Percentiles rank a stretch among this genome's conserved stretches.
phyloP scores from a whole-genome alignment of 345 rosid species.

The Euphorbia pulcherrima region DNA sequence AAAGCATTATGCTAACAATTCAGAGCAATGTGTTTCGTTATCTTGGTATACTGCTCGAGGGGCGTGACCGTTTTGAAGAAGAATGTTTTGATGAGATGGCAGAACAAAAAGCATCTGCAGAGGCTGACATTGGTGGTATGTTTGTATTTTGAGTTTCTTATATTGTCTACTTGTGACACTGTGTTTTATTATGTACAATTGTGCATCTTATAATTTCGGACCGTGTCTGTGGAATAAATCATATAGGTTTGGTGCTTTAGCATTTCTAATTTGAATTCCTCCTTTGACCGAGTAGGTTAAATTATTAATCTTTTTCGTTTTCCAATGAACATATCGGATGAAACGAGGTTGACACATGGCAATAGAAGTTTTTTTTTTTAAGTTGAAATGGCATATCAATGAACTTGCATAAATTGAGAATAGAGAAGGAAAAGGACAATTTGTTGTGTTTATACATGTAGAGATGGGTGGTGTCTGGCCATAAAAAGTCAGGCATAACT shows the following conservation, averaged over 20 bases:
- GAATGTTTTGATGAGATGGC: slow-evolving; percentile 52
- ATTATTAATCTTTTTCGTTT: not conserved
- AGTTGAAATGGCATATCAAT: not conserved
- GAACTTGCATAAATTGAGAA: too few species aligned
- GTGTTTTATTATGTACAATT: not conserved
- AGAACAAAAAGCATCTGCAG: slow-evolving; percentile 28
- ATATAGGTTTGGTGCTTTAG: not conserved
- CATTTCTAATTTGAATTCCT: not conserved
- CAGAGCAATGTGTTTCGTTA: slow-evolving; percentile 87
- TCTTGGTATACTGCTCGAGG: slow-evolving; percentile 94
- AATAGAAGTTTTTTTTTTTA: too few species aligned
- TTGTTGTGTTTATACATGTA: not conserved
- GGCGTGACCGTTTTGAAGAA: slow-evolving; percentile 93
- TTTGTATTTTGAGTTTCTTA: slow-evolving; percentile 15
- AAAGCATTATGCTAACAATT: slow-evolving; percentile 67
- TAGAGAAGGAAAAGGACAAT: not conserved
- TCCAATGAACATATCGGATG: not conserved
- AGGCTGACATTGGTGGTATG: slow-evolving; percentile 37
- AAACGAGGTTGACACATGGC: not conserved
- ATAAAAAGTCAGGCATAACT: too few species aligned
- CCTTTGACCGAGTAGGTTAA: not conserved
- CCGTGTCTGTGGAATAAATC: not conserved
- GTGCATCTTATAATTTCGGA: not conserved
- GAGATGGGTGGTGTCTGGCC: not conserved
- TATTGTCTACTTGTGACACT: slow-evolving; percentile 3